Evolutionary conservation across 768 basidiomycete species (phyloP).

Genomic region (Termitomyces sp.): DNA sequence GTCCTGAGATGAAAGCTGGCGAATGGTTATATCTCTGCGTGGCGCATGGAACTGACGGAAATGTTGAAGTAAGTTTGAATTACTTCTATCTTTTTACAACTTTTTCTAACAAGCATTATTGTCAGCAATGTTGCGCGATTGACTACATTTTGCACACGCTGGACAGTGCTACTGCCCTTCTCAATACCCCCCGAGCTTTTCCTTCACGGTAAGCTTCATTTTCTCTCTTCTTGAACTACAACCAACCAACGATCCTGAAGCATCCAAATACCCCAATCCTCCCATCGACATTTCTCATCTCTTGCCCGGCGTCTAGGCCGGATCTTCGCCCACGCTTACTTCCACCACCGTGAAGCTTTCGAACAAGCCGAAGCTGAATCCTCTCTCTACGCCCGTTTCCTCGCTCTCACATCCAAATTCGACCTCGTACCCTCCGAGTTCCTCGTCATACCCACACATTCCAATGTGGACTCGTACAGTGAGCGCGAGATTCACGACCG

Average conservation of each 20-base stretch:
- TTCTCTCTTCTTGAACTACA: background rate
- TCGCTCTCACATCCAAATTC: conserved; percentile 76
- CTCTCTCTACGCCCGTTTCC: conserved; percentile 85
- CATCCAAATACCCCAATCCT: conserved; percentile 75
- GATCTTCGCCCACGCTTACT: conserved; percentile 96
- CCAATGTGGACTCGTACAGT: conserved; percentile 13
- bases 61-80: conserved; percentile 66
- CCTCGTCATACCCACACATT: conserved; percentile 65
- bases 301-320: conserved; percentile 89
- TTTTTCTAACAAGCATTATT: background rate
- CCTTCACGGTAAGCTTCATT: conserved; percentile 68
- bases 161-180: conserved; percentile 87
- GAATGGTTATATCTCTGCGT: conserved; percentile 98
- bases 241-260: conserved; percentile 32
- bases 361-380: conserved; percentile 90
- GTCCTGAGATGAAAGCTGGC: conserved; percentile 98
- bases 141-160: conserved; percentile 94
- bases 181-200: conserved; percentile 89
- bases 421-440: conserved; percentile 81
- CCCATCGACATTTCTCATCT: conserved; percentile 84
- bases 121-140: conserved; percentile 91
- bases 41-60: conserved; percentile 85
- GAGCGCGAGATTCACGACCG: conserved; percentile 16
- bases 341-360: conserved; percentile 89
- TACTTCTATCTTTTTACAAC: background rate